phyloP scores from a whole-genome alignment of 2,329 filamentous ascomycete genomes.

The Capronia coronata region DNA sequence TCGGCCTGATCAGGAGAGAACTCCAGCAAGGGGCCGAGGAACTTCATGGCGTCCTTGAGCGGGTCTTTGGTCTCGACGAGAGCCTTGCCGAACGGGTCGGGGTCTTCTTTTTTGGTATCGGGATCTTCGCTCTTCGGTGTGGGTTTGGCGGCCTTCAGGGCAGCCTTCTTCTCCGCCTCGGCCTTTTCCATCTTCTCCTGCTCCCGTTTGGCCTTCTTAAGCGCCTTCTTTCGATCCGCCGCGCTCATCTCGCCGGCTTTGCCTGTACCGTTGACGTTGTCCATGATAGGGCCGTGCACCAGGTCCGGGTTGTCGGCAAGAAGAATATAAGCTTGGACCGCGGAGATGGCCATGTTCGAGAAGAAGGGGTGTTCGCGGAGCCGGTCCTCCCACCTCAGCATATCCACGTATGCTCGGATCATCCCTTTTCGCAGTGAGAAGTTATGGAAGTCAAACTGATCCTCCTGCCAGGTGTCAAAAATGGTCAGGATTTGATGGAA shows the following conservation, averaged over 20 bases:
- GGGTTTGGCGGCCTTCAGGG: constrained; percentile 64
- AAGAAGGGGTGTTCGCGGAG: constrained; percentile 91
- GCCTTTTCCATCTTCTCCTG: constrained; percentile 66
- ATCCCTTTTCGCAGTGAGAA: constrained; percentile 97
- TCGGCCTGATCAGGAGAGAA: constrained; percentile 74
- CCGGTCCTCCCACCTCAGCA: constrained; percentile 93
- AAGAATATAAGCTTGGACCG: constrained; percentile 71
- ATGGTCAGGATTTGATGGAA: constrained; percentile 85
- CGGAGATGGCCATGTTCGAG: constrained; percentile 71
- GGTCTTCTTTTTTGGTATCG: constrained; percentile 76
- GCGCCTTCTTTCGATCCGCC: constrained; percentile 73
- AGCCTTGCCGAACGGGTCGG: constrained; percentile 76
- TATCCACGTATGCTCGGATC: constrained; percentile 88
- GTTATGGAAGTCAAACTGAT: constrained; percentile 97
- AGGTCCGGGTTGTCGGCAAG: constrained; percentile 69
- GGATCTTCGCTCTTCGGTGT: constrained; percentile 52
- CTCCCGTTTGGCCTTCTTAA: constrained; percentile 85
- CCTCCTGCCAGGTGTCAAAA: constrained; percentile 96
- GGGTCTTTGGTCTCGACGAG: constrained; percentile 76
- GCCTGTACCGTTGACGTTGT: constrained; percentile 47
- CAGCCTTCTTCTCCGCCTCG: constrained; percentile 76
- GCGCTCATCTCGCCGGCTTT: constrained; percentile 49
- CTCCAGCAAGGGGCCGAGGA: constrained; percentile 72
- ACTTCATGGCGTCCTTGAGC: constrained; percentile 79
- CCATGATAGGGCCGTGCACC: constrained; percentile 53